Percentiles rank a stretch among this genome's conserved stretches.
phyloP scores from a whole-genome alignment of 805 yeast species.

The Zygoascus tannicola region DNA sequence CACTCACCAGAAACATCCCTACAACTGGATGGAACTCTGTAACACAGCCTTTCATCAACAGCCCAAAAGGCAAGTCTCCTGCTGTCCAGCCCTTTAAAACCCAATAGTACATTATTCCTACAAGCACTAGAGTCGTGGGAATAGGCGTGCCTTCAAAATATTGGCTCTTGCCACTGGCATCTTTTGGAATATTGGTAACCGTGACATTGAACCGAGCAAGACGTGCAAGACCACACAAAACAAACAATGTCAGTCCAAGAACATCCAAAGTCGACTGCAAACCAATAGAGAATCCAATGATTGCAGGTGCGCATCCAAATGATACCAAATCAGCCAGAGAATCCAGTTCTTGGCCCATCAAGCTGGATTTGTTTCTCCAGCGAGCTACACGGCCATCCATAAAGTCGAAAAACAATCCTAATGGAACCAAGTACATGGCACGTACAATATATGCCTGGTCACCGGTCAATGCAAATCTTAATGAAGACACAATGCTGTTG shows the following conservation, averaged over 20 bases:
- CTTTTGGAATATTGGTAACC: conserved; percentile 87
- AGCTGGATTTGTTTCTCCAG: conserved; percentile 78
- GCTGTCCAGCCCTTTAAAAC: conserved; percentile 40
- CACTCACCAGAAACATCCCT: conserved; percentile 60
- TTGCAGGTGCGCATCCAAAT: conserved; percentile 93
- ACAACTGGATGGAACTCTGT: conserved; percentile 71
- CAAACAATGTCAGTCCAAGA: conserved; percentile 68
- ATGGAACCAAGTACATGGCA: conserved; percentile 80
- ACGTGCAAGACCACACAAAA: conserved; percentile 86
- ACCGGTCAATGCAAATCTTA: conserved; percentile 66
- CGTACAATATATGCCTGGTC: conserved; percentile 53
- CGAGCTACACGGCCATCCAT: conserved; percentile 97
- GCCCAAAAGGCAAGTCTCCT: conserved; percentile 57
- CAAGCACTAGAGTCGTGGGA: conserved; percentile 76
- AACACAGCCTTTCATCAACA: conserved; percentile 35
- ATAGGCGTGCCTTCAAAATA: conserved; percentile 96
- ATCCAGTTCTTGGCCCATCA: conserved; percentile 96
- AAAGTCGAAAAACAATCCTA: conserved; percentile 92
- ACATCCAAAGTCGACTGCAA: conserved; percentile 77
- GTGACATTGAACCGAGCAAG: conserved; percentile 94
- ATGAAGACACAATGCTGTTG: conserved; percentile 77
- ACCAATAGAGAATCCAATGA: conserved; percentile 86
- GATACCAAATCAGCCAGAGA: conserved; percentile 92
- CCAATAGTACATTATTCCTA: conserved; percentile 59
- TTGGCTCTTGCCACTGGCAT: conserved; percentile 72